phyloP scores from a whole-genome alignment of 495 filamentous ascomycete species.

The Aspergillus indologenus region DNA sequence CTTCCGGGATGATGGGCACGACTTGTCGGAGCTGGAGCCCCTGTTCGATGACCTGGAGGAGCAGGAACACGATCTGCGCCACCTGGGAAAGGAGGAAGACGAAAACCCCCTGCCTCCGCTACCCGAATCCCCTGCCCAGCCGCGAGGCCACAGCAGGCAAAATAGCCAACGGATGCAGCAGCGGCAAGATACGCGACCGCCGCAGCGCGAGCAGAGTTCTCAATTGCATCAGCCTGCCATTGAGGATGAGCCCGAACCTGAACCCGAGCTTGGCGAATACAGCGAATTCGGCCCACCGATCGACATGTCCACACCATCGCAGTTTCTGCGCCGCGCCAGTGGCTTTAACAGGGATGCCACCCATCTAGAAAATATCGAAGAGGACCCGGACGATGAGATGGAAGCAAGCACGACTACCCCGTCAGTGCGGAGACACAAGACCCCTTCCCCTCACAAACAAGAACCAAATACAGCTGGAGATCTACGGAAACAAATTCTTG shows the following conservation, averaged over 20 bases:
- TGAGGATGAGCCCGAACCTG: constrained; percentile 31
- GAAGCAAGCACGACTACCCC: constrained; percentile 26
- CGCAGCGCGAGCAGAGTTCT: constrained; percentile 13
- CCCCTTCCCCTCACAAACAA: constrained; percentile 15
- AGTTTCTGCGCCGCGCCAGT: constrained; percentile 34
- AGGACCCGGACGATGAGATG: constrained; percentile 34
- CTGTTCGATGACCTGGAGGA: constrained; percentile 15
- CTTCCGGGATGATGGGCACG: neutral
- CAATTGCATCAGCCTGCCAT: constrained; percentile 29
- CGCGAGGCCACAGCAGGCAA: constrained; percentile 1
- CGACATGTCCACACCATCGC: constrained; percentile 49
- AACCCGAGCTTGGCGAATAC: constrained; percentile 31
- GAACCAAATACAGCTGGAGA: constrained; percentile 23
- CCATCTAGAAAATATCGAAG: constrained; percentile 43
- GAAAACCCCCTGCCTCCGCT: neutral
- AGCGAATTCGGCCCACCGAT: constrained; percentile 47
- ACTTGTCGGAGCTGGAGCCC: constrained; percentile 16
- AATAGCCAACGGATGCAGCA: constrained; percentile 2
- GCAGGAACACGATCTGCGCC: neutral
- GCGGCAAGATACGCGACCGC: constrained; percentile 6
- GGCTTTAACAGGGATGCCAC: constrained; percentile 33
- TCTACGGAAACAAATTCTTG: constrained; percentile 34
- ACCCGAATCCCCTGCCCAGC: neutral
- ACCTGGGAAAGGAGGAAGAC: neutral
- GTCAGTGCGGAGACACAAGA: constrained; percentile 28